Evolutionary conservation across 176 grass and related monocot genomes (phyloP).

Genomic region (sorghum (Sorghum bicolor)): DNA sequence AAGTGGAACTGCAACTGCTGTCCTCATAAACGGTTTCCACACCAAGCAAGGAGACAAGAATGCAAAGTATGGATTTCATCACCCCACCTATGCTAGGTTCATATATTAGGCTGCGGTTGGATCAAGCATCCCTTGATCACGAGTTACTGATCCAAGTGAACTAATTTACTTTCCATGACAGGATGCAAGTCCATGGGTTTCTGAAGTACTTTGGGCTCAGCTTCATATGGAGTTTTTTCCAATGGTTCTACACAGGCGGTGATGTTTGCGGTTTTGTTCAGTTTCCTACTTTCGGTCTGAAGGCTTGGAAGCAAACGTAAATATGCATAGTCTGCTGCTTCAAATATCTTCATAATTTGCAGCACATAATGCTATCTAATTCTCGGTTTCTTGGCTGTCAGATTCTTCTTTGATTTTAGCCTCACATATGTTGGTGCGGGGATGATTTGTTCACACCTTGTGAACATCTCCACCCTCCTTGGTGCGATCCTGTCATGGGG

Average conservation of each 20-base stretch:
- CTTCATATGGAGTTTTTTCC: conserved; percentile 84
- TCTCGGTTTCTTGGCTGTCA: conserved; percentile 23
- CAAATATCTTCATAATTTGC: not conserved
- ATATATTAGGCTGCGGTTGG: not conserved
- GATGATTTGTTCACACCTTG: conserved; percentile 93
- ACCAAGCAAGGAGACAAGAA: conserved; percentile 67
- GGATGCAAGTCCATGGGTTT: conserved; percentile 79
- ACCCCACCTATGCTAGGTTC: not conserved
- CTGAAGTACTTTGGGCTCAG: conserved; percentile 70
- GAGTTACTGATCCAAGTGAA: not conserved
- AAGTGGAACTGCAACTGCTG: conserved; percentile 83
- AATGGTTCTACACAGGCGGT: conserved; percentile 92
- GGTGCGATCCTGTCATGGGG: conserved; percentile 88
- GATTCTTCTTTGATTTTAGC: conserved; percentile 94
- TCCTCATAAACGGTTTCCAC: conserved; percentile 93
- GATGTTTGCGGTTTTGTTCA: conserved; percentile 79
- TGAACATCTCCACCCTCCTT: conserved; percentile 78
- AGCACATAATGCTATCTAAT: not conserved
- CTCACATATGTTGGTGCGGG: conserved; percentile 85
- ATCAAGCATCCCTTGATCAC: not conserved
- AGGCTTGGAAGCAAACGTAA: conserved; percentile 94
- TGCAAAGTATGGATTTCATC: conserved; percentile 50
- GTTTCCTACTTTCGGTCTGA: conserved; percentile 87
- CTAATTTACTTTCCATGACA: conserved; percentile 26
- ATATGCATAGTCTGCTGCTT: not conserved